These are phyloP conservation scores for Claviceps lovelessii DNA, from an alignment of 2,329 filamentous ascomycete genomes.

Conservation along the genomic window DNA sequence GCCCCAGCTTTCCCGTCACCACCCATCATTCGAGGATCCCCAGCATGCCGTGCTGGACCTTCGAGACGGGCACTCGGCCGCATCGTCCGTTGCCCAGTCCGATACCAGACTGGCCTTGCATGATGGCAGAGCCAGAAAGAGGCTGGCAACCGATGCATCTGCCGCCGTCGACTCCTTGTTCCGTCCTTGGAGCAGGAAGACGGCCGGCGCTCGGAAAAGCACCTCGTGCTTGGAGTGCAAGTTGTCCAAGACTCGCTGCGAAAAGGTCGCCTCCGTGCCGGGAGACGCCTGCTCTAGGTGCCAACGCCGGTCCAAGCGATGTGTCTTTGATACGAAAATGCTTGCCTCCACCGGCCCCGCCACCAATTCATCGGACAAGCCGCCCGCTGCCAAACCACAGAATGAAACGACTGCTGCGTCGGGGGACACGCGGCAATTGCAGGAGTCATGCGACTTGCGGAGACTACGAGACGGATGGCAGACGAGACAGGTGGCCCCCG, in stretches of 20 bases:
- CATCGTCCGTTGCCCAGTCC: neutral
- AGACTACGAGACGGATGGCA: neutral
- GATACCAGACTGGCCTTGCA: neutral
- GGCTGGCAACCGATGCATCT: neutral
- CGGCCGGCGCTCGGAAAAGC: neutral
- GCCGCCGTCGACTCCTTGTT: neutral
- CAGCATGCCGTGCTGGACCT: neutral
- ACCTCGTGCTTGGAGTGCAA: conserved; percentile 2
- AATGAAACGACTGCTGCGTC: neutral
- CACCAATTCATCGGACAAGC: neutral
- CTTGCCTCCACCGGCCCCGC: neutral
- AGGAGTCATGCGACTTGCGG: no score
- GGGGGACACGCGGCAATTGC: no score
- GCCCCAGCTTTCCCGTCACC: neutral
- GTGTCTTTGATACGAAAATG: conserved; percentile 2
- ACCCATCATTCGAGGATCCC: neutral
- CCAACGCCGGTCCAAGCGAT: conserved; percentile 1
- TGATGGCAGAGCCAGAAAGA: conserved; percentile 1
- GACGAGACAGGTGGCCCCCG: neutral
- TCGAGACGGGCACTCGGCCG: neutral
- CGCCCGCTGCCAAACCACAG: neutral
- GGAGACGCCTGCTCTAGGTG: conserved; percentile 1
- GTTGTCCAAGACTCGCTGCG: conserved; percentile 3
- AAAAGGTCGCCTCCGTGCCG: neutral
- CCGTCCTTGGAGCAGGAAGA: conserved; percentile 2